Base-by-base conservation (phyloP, 2,329 filamentous ascomycete species). In the Colletotrichum paranaense region DNA sequence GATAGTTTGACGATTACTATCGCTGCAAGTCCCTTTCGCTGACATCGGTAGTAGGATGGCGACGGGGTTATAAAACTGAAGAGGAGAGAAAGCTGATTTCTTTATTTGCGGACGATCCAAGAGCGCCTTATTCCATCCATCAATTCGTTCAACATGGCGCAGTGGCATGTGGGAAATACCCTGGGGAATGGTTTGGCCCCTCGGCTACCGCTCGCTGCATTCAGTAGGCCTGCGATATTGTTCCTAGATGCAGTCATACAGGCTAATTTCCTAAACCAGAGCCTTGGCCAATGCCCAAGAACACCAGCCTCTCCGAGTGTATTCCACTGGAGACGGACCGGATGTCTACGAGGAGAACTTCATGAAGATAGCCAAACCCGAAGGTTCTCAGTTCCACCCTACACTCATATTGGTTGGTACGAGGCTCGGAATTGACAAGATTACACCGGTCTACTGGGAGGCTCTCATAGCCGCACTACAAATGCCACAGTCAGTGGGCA, bases 141-240 rank as follows among this genome's bases (percentile, higher is more conserved):
- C 94, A 92, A 74, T 99, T 99, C 79, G 97, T 99, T 46, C 88
- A 92, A 66, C 93, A 98, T 78, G 97, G 97, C 22, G 95, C 95
- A 28, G 88, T 89, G 46, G 92, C 93, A 3, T 99, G 97, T 82
- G 95, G 95, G 4, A 98, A 98, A 83, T 94, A 97, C 79, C 97
- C 97, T 0, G 97, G 97, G 49, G 95, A 98, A 83, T 99, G 97
- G 97, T 99, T 99, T 83, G 97, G 97, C 0, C 97, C 97, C n/a
- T 98, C 95, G 22, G 97, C 97, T 7, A 97, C 97, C 11, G 95
- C 97, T 59, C 91, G 93, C 69, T 98, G 97, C 82, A 98, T 99
- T 76, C 93, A 97, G 95, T 97, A 85, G 81, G 93, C 84, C 58
- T 30, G 93, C 84, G 58, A 30, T 58, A 26, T 12, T 67, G n/a